Conservation (phyloP, 2,329 filamentous ascomycete genomes). For the Fusarium armeniacum region DNA sequence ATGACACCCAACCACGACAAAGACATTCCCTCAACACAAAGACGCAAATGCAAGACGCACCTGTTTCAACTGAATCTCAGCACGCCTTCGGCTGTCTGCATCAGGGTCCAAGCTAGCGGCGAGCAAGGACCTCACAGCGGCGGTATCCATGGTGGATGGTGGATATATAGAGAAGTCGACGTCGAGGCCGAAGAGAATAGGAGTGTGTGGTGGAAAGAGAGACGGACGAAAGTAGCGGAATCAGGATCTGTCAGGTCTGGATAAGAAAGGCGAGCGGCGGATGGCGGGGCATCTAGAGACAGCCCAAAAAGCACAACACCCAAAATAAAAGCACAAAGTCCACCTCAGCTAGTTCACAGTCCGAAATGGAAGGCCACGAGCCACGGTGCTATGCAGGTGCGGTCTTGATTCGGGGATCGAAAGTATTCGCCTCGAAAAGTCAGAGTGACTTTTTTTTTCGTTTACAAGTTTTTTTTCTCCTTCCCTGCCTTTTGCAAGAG, state of each 20-base stretch:
- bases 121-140: conserved; percentile 81
- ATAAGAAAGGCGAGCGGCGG: conserved; percentile 48
- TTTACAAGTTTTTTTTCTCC: conserved; percentile 10
- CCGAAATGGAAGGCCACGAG: conserved; percentile 31
- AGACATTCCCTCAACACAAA: conserved; percentile 20
- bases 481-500: conserved; percentile 23
- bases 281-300: conserved; percentile 52
- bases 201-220: conserved; percentile 40
- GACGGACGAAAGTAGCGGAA: conserved; percentile 45
- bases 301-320: conserved; percentile 37
- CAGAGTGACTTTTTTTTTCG: conserved; percentile 21
- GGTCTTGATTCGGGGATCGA: conserved; percentile 17
- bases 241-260: conserved; percentile 52
- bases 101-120: conserved; percentile 81
- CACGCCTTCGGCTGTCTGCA: conserved; percentile 79
- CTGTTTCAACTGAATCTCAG: conserved; percentile 85
- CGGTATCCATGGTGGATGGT: conserved; percentile 74
- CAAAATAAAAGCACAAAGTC: conserved; percentile 40
- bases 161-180: conserved; percentile 44
- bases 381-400: conserved; percentile 30
- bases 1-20: conserved; percentile 14
- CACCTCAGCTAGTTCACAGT: conserved; percentile 38
- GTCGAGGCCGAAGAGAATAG: conserved; percentile 46
- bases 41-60: conserved; percentile 63
- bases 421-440: conserved; percentile 28